Conservation (phyloP, 768 basidiomycete genomes). For the Mycena galopus region DNA sequence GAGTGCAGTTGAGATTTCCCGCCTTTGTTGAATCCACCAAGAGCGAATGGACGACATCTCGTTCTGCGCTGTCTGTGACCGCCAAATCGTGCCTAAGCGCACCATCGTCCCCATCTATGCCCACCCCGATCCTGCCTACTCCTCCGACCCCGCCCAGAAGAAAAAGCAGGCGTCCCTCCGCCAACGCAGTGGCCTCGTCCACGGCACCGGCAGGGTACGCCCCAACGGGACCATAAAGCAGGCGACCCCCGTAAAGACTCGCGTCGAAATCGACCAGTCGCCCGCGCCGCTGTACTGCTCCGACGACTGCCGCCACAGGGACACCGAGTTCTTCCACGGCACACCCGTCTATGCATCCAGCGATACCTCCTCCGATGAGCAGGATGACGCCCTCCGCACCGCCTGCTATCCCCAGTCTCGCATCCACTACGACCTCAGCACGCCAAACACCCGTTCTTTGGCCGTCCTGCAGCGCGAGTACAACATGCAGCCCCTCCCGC, state of each 20-base stretch:
- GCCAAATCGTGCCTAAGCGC: slow-evolving; percentile 86
- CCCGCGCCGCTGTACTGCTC: slow-evolving; percentile 91
- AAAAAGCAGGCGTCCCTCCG: slow-evolving; percentile 53
- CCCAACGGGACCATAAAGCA: slow-evolving; percentile 68
- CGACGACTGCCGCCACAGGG: slow-evolving; percentile 76
- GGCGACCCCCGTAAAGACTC: slow-evolving; percentile 59
- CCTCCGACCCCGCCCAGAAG: slow-evolving; percentile 48
- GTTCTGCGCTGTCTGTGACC: slow-evolving; percentile 87
- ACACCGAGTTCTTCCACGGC: slow-evolving; percentile 59
- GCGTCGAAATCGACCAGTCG: slow-evolving; percentile 82
- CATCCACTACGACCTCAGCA: slow-evolving; percentile 46
- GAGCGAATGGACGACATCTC: slow-evolving; percentile 40
- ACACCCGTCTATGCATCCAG: slow-evolving; percentile 59
- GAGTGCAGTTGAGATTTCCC: no score
- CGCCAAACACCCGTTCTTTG: slow-evolving; percentile 57
- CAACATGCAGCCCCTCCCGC: slow-evolving; percentile 67
- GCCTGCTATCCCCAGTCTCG: slow-evolving; percentile 36
- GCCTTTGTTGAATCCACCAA: background rate
- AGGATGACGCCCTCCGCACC: slow-evolving; percentile 53
- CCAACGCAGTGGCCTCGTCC: slow-evolving; percentile 69
- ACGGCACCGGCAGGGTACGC: slow-evolving; percentile 75
- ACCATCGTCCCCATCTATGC: slow-evolving; percentile 59
- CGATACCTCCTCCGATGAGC: slow-evolving; percentile 57
- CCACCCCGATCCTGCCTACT: slow-evolving; percentile 46
- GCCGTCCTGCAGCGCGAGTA: slow-evolving; percentile 43